Evolutionary conservation across 108 stramenopile species (phyloP).

Genomic region (Skeletonema marinoi): DNA sequence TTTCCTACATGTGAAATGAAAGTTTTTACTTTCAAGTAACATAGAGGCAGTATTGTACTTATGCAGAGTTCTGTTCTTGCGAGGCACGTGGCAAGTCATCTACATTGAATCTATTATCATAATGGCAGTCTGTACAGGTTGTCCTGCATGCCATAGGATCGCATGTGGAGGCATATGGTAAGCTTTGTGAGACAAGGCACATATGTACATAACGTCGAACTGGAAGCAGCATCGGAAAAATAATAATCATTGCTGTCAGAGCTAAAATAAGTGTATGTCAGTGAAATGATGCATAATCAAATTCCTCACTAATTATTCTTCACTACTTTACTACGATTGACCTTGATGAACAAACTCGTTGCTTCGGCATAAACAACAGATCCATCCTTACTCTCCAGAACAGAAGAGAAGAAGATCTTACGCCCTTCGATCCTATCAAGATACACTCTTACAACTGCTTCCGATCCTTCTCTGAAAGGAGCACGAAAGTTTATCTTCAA

Average conservation of each 20-base stretch:
- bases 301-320: neutral
- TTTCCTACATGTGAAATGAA: neutral
- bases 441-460: slow-evolving; percentile 39
- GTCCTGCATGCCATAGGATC: too few relatives aligned
- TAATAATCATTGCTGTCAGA: neutral
- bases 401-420: slow-evolving; percentile 37
- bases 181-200: too few relatives aligned
- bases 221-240: too few relatives aligned
- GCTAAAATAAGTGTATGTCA: neutral
- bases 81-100: too few relatives aligned
- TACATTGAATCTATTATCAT: too few relatives aligned
- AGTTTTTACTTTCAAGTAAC: too few relatives aligned
- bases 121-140: too few relatives aligned
- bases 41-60: too few relatives aligned
- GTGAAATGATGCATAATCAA: neutral
- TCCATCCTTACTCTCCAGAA: slow-evolving; percentile 41
- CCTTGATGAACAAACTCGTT: slow-evolving; percentile 25
- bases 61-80: too few relatives aligned
- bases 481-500: slow-evolving; percentile 36
- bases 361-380: slow-evolving; percentile 44
- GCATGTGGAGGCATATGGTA: too few relatives aligned
- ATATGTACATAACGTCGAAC: too few relatives aligned
- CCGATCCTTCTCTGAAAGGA: slow-evolving; percentile 27
- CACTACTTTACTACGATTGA: neutral
- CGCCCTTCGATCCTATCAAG: slow-evolving; percentile 27